Evolutionary conservation across 495 filamentous ascomycete species (phyloP), one percentile per base, ranked within the genome.

Genomic region (Jackrogersella minutella): DNA sequence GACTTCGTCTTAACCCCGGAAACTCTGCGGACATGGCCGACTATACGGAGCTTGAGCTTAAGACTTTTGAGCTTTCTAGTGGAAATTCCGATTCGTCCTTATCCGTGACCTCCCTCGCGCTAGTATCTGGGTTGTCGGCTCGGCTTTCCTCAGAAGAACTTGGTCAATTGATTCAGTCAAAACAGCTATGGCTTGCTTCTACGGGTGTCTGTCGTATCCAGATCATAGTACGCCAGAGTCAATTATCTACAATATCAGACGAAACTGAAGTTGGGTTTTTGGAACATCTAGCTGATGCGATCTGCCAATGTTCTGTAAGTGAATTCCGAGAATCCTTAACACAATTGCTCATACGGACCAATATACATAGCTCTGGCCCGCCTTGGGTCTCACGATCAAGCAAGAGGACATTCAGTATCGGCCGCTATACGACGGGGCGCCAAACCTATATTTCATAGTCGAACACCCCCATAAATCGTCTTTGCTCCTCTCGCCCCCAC

Each of bases 401-500:
- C 43, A 61, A 50, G 58, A 70, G 16, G 64, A 70, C 13, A 55
- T 73, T 31, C 66, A 73, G 19, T 57, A 64, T 34, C 49, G 59
- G 6, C 63, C 58, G n/a, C 30, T 51, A 46, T 66, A 68, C n/a
- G 55, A 56, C 22, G 62, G 66, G 5, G 56, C 49, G 14, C 72
- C 72, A n/a, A 73, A 71, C 19, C 61, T 74, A 10, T 74, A 69
- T 58, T 73, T 73, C 24, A 68, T 69, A 37, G 49, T 74, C 31
- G 72, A 73, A 53, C 72, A 74, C 53, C 40, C 61, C 31, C 47
- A 71, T n/a, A 74, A 73, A 36, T 70, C 70, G 5, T 73, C 72
- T 24, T 39, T 69, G 39, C 70, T 74, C 11, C 41, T 74, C 36
- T 73, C 72, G 2, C 72, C 72, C 10, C 70, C 70, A 39, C 70